phyloP scores from a whole-genome alignment of 192 early-diverging fungal genomes.

The Phycomyces blakesleeanus region DNA sequence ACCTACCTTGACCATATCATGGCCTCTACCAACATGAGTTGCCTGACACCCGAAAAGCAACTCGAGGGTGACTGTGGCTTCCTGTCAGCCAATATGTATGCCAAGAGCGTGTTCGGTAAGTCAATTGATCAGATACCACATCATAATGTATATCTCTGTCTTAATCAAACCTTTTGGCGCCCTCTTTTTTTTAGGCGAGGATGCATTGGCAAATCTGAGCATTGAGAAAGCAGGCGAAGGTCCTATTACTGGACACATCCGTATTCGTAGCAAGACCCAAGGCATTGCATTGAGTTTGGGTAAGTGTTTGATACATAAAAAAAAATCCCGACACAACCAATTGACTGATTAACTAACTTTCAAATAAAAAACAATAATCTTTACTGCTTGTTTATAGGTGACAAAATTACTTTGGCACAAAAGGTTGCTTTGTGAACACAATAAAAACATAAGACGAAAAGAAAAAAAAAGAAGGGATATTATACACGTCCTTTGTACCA shows the following conservation, averaged over 20 bases:
- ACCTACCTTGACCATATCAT: slow-evolving; percentile 90
- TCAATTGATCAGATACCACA: not conserved
- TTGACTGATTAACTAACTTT: not conserved
- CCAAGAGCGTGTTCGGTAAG: slow-evolving; percentile 87
- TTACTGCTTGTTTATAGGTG: not conserved
- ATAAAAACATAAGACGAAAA: not conserved
- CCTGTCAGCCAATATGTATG: slow-evolving; percentile 96
- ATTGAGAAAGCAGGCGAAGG: slow-evolving; percentile 76
- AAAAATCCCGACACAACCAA: too few species aligned
- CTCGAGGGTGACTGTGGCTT: slow-evolving; percentile 95
- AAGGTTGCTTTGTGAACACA: slow-evolving; percentile 10
- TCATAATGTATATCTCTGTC: not conserved
- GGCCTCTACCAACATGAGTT: slow-evolving; percentile 97
- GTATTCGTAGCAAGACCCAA: slow-evolving; percentile 97
- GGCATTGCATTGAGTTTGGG: slow-evolving; percentile 95
- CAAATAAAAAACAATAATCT: not conserved
- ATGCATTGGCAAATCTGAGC: slow-evolving; percentile 96
- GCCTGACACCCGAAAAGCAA: slow-evolving; percentile 90
- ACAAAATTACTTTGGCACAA: slow-evolving; percentile 26
- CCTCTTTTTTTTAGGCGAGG: slow-evolving; percentile 60
- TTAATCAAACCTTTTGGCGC: not conserved
- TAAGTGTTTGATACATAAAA: slow-evolving; percentile 2
- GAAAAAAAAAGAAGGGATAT: slow-evolving; percentile 9
- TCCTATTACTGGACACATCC: slow-evolving; percentile 91
- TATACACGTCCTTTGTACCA: not conserved